Evolutionary conservation across 2,329 filamentous ascomycete genomes (phyloP).

Genomic region (Apiospora phragmitis): DNA sequence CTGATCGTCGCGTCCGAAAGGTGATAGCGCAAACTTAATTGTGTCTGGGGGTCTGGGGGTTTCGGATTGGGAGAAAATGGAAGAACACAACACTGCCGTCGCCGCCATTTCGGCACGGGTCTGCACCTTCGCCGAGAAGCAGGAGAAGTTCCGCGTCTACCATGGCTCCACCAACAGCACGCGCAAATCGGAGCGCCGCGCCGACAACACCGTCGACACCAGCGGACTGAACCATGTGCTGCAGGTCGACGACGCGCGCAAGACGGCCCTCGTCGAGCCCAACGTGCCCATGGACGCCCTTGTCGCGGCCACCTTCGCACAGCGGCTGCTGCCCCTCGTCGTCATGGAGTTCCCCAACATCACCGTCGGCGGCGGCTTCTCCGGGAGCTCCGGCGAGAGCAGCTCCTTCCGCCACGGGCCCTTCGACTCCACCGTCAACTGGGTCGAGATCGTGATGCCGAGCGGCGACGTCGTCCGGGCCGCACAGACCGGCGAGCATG

Average conservation of each 20-base stretch:
- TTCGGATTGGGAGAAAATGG: slow-evolving; percentile 31
- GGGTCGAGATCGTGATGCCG: slow-evolving; percentile 65
- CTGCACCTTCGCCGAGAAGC: slow-evolving; percentile 41
- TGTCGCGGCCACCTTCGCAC: slow-evolving; percentile 54
- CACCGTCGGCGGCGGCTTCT: slow-evolving; percentile 68
- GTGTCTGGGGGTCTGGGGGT: background rate
- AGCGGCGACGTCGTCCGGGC: slow-evolving; percentile 57
- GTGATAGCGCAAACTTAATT: background rate
- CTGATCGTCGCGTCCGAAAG: background rate
- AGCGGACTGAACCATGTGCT: slow-evolving; percentile 64
- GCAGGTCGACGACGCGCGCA: slow-evolving; percentile 51
- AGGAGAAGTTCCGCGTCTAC: slow-evolving; percentile 68
- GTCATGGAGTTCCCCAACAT: slow-evolving; percentile 76
- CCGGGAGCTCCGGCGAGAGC: slow-evolving; percentile 68
- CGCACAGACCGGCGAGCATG: slow-evolving; percentile 48
- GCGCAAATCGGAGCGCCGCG: slow-evolving; percentile 51
- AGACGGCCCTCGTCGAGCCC: slow-evolving; percentile 66
- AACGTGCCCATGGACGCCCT: slow-evolving; percentile 70
- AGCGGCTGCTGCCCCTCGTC: slow-evolving; percentile 60
- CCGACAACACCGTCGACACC: slow-evolving; percentile 65
- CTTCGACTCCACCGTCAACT: slow-evolving; percentile 62
- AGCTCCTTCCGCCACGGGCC: slow-evolving; percentile 67
- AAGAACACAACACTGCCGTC: slow-evolving; percentile 47
- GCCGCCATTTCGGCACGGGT: slow-evolving; percentile 43
- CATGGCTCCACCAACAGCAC: slow-evolving; percentile 80